These are phyloP conservation scores for Acanthamoeba sp. DNA, from an alignment of 208 protist genomes.

Conservation along the genomic window DNA sequence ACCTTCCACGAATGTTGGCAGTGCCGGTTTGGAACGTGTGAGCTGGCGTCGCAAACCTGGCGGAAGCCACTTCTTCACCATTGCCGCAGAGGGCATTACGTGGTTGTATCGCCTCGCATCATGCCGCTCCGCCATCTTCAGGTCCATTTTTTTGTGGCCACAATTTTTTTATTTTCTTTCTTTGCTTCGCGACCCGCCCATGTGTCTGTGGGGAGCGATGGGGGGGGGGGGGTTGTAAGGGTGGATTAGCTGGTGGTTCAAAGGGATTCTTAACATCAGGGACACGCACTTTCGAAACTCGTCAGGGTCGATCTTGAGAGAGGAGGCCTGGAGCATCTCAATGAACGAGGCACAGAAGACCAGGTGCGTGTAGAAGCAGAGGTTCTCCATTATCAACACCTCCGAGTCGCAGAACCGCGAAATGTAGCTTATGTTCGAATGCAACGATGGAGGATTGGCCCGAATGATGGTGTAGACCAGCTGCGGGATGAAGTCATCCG, in stretches of 20 bases:
- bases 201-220: not conserved
- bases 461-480: constrained; percentile 59
- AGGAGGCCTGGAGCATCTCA: constrained; percentile 70
- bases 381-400: constrained; percentile 64
- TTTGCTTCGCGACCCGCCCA: not conserved
- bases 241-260: not conserved
- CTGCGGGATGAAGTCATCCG: constrained; percentile 72
- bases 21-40: not conserved
- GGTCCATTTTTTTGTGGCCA: not conserved
- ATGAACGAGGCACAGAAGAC: constrained; percentile 72
- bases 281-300: not conserved
- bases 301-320: constrained; percentile 64
- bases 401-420: constrained; percentile 69
- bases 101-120: not conserved
- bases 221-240: not conserved
- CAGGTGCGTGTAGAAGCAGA: constrained; percentile 73
- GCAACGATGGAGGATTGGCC: constrained; percentile 56
- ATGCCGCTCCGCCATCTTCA: not conserved
- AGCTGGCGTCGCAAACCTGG: not conserved
- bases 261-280: too few species aligned
- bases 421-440: constrained; percentile 73
- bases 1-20: not conserved
- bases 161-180: not conserved
- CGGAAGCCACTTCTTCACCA: not conserved
- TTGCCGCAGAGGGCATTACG: not conserved